These are phyloP conservation scores for Hibiscus trionum DNA, from an alignment of 345 rosid species.

Conservation along the genomic window DNA sequence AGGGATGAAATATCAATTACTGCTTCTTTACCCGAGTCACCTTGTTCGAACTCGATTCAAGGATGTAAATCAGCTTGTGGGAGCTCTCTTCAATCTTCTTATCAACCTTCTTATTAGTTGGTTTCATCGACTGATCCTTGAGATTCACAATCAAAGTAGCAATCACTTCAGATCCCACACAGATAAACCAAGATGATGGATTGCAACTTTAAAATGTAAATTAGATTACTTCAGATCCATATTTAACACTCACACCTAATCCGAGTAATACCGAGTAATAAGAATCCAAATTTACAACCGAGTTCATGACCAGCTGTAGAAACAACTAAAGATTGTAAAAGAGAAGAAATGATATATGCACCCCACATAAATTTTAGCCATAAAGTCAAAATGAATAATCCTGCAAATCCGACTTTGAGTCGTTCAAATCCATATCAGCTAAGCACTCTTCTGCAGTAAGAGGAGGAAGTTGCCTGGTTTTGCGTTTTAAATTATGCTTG, in stretches of 20 bases:
- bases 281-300: background rate
- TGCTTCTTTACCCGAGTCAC: background rate
- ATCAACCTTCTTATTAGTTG: background rate
- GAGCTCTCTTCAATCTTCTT: background rate
- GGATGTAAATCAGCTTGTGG: background rate
- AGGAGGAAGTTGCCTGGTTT: conserved; percentile 78
- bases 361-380: background rate
- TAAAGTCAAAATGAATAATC: conserved; percentile 73
- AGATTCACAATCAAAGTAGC: too few relatives aligned
- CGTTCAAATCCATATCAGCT: conserved; percentile 60
- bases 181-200: background rate
- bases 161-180: background rate
- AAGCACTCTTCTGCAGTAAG: conserved; percentile 70
- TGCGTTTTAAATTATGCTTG: conserved; percentile 85
- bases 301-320: background rate
- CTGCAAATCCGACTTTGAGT: conserved; percentile 62
- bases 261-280: background rate
- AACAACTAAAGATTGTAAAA: background rate
- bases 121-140: background rate
- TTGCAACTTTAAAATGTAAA: background rate
- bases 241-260: background rate
- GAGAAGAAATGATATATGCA: background rate
- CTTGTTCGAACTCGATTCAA: background rate
- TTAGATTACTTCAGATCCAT: background rate
- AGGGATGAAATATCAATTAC: conserved; percentile 1